phyloP scores from a whole-genome alignment of 2,329 filamentous ascomycete species.

The Xylaria sp. region DNA sequence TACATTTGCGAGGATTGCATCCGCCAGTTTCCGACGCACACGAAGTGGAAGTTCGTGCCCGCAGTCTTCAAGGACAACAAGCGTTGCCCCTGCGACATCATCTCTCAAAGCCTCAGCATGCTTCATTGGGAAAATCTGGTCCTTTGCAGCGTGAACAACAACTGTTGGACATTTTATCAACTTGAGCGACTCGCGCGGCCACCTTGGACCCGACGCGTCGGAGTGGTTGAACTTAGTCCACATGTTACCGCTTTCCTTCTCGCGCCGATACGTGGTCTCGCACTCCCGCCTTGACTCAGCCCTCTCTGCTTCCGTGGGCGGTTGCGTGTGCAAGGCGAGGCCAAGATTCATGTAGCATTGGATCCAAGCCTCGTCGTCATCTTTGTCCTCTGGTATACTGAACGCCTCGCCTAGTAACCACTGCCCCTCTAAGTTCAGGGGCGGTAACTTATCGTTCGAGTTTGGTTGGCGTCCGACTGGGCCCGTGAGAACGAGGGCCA shows the following conservation, averaged over 20 bases:
- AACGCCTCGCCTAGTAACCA: constrained; percentile 28
- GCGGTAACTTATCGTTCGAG: constrained; percentile 33
- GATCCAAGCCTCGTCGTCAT: constrained; percentile 38
- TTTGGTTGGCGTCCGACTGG: constrained; percentile 36
- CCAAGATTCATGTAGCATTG: constrained; percentile 26
- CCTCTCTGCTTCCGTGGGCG: constrained; percentile 34
- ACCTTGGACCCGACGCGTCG: constrained; percentile 36
- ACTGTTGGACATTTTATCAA: constrained; percentile 43
- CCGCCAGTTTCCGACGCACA: constrained; percentile 9
- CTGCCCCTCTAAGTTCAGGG: constrained; percentile 22
- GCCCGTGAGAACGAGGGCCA: constrained; percentile 43
- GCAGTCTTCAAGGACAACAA: constrained; percentile 38
- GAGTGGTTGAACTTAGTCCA: constrained; percentile 47
- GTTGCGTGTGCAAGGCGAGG: constrained; percentile 26
- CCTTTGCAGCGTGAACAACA: constrained; percentile 46
- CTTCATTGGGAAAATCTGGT: constrained; percentile 44
- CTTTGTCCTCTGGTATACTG: constrained; percentile 24
- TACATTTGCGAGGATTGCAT: constrained; percentile 26
- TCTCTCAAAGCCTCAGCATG: constrained; percentile 44
- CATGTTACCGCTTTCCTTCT: constrained; percentile 42
- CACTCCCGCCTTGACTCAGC: constrained; percentile 32
- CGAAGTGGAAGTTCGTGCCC: constrained; percentile 49
- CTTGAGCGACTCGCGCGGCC: constrained; percentile 43
- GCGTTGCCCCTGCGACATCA: constrained; percentile 38
- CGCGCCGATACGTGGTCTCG: constrained; percentile 36